Conservation (phyloP, 106 monocot genomes). For the Amphibolis antarctica region DNA sequence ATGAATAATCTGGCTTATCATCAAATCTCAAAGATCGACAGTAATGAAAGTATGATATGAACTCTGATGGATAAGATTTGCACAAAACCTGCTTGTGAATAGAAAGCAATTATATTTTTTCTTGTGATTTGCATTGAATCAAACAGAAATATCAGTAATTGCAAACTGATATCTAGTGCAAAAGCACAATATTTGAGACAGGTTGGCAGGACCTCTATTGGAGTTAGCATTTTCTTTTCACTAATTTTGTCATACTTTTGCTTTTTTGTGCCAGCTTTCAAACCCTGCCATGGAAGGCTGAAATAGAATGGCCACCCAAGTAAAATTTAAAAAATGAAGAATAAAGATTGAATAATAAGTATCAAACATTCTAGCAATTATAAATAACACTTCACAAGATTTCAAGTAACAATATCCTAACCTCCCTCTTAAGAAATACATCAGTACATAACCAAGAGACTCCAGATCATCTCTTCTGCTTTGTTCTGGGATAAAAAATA, state of each 20-base stretch:
- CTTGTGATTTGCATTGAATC: no score
- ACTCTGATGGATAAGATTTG: slow-evolving; percentile 60
- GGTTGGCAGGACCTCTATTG: slow-evolving; percentile 60
- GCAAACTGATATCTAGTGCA: no score
- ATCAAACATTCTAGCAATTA: no score
- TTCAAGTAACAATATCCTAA: no score
- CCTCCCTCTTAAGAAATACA: slow-evolving; percentile 98
- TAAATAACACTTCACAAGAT: no score
- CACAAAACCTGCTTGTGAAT: slow-evolving; percentile 39
- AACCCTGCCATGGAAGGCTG: slow-evolving; percentile 95
- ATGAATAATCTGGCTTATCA: slow-evolving; percentile 70
- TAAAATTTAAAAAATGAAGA: no score
- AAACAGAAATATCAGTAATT: no score
- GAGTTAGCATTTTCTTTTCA: slow-evolving; percentile 88
- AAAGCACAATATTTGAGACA: no score
- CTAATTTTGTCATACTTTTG: slow-evolving; percentile 96
- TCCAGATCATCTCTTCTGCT: slow-evolving; percentile 94
- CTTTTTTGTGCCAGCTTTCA: slow-evolving; percentile 90
- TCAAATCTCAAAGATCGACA: slow-evolving; percentile 67
- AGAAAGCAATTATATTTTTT: no score
- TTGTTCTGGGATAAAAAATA: slow-evolving; percentile 47
- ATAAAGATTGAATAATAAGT: no score
- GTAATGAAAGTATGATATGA: slow-evolving; percentile 67
- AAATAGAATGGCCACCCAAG: background rate
- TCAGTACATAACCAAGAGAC: slow-evolving; percentile 93